Evolutionary conservation across 1,139 yeast species (phyloP).

Genomic region (Pichia sp.): DNA sequence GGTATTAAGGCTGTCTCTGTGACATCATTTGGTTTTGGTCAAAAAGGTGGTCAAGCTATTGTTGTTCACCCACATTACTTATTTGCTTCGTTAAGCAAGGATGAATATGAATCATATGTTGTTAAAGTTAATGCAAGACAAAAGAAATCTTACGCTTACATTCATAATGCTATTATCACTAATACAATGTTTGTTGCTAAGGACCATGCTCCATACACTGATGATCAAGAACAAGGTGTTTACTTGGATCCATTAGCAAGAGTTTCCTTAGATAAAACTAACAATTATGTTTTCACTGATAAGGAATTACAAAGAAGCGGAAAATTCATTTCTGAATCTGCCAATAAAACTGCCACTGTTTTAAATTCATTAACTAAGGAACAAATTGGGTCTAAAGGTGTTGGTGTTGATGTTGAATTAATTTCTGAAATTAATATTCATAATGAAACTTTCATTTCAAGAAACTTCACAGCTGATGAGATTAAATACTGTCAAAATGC

Average conservation of each 20-base stretch:
- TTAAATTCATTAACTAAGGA: constrained; percentile 41
- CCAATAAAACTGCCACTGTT: constrained; percentile 39
- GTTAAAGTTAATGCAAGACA: constrained; percentile 72
- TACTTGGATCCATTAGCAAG: constrained; percentile 96
- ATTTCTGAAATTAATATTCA: constrained; percentile 72
- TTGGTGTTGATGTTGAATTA: constrained; percentile 96
- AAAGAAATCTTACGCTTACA: constrained; percentile 87
- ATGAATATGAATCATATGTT: constrained; percentile 63
- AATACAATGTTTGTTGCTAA: constrained; percentile 90
- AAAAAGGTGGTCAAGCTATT: constrained; percentile 96
- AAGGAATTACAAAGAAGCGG: constrained; percentile 36
- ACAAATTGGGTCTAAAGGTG: constrained; percentile 57
- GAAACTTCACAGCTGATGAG: constrained; percentile 84
- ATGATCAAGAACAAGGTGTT: constrained; percentile 79
- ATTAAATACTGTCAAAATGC: constrained; percentile 69
- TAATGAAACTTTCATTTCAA: constrained; percentile 81
- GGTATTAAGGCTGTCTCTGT: constrained; percentile 96
- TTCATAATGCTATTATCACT: constrained; percentile 90
- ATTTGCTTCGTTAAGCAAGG: constrained; percentile 70
- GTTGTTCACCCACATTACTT: constrained; percentile 91
- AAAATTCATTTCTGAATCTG: constrained; percentile 31
- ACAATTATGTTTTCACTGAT: constrained; percentile 43
- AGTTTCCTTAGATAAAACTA: constrained; percentile 46
- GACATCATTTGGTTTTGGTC: constrained; percentile 98
- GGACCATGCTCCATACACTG: constrained; percentile 86